Evolutionary conservation across 208 protist genomes (phyloP).

Genomic region (Crithidia thermophila): DNA sequence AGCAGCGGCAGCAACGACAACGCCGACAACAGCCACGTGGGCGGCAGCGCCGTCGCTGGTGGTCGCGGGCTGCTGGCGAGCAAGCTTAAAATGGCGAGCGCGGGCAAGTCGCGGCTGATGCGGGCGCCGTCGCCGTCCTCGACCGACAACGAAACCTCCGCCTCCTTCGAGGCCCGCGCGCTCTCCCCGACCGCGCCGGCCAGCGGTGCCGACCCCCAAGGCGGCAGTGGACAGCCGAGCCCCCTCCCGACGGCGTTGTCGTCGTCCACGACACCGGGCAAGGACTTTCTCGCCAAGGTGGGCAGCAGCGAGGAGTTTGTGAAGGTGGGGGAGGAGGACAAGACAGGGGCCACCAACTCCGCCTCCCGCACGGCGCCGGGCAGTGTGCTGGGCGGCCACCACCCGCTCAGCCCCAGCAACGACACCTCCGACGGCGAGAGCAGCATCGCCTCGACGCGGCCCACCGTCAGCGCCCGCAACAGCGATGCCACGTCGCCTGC

Average conservation of each 20-base stretch:
- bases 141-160: not conserved
- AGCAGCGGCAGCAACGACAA: not conserved
- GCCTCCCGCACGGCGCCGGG: not conserved
- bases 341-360: not conserved
- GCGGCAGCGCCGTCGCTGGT: not conserved
- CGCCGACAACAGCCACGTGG: not conserved
- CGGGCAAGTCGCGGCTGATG: slow-evolving; percentile 10
- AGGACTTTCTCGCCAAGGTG: slow-evolving; percentile 6
- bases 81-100: slow-evolving; percentile 2
- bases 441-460: slow-evolving; percentile 15
- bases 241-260: no score
- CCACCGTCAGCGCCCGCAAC: not conserved
- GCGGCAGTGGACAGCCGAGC: no score
- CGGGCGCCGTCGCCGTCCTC: slow-evolving; percentile 8
- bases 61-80: not conserved
- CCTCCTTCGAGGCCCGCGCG: not conserved
- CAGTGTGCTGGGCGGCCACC: not conserved
- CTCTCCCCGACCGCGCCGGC: not conserved
- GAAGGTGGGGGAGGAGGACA: not conserved
- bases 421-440: slow-evolving; percentile 3
- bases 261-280: not conserved
- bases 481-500: not conserved
- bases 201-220: not conserved
- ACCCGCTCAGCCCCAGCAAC: not conserved
- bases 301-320: not conserved